Conservation (phyloP, 2,329 filamentous ascomycete genomes). For the Alternaria brassicae region DNA sequence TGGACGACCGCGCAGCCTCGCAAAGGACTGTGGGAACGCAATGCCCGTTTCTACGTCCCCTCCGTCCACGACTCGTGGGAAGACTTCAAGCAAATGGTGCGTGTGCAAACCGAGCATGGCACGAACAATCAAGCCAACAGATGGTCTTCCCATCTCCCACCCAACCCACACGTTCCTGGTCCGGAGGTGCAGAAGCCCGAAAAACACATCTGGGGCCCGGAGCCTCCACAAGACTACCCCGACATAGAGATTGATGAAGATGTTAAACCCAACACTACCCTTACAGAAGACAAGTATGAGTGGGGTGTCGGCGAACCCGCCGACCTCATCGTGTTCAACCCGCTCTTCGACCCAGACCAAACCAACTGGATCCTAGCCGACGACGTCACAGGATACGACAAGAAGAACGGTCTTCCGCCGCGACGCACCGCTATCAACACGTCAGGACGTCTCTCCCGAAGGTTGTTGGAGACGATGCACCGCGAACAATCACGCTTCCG, state of each 20-base stretch:
- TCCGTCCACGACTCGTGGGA: slow-evolving; percentile 73
- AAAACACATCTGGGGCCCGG: slow-evolving; percentile 59
- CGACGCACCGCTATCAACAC: slow-evolving; percentile 76
- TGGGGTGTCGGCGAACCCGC: slow-evolving; percentile 76
- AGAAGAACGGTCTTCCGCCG: slow-evolving; percentile 62
- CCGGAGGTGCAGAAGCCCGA: slow-evolving; percentile 51
- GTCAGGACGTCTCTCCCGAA: slow-evolving; percentile 70
- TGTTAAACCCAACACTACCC: slow-evolving; percentile 62
- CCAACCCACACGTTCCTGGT: slow-evolving; percentile 54
- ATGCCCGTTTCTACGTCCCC: slow-evolving; percentile 78
- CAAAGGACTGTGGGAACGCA: slow-evolving; percentile 78
- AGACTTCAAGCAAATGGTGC: slow-evolving; percentile 72
- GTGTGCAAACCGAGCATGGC: slow-evolving; percentile 65
- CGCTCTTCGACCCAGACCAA: slow-evolving; percentile 73
- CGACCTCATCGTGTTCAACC: slow-evolving; percentile 79
- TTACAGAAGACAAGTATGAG: slow-evolving; percentile 61
- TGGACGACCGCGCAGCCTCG: slow-evolving; percentile 75
- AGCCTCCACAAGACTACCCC: slow-evolving; percentile 52
- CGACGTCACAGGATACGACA: slow-evolving; percentile 74
- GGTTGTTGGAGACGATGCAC: slow-evolving; percentile 75
- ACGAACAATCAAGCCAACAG: slow-evolving; percentile 56
- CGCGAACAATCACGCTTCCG: slow-evolving; percentile 72
- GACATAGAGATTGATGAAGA: slow-evolving; percentile 61
- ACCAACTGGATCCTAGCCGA: slow-evolving; percentile 77
- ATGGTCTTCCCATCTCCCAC: slow-evolving; percentile 51